phyloP scores from a whole-genome alignment of 352 stramenopile species.

The Globisporangium splendens region DNA sequence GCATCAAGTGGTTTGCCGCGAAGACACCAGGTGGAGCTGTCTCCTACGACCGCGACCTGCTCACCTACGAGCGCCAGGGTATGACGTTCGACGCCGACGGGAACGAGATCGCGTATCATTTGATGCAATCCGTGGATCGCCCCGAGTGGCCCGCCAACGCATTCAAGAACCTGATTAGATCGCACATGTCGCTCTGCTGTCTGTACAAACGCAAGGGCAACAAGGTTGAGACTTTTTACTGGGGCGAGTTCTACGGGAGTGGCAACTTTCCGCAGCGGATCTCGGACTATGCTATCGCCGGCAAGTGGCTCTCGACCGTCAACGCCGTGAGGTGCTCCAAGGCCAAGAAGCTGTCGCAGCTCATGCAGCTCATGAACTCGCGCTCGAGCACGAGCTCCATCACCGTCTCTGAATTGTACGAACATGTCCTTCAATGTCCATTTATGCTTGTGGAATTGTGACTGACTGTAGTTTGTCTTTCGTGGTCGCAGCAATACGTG shows the following conservation, averaged over 20 bases:
- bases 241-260: constrained; percentile 26
- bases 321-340: constrained; percentile 9
- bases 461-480: neutral
- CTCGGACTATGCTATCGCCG: constrained; percentile 28
- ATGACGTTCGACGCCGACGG: constrained; percentile 23
- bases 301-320: constrained; percentile 28
- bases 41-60: constrained; percentile 34
- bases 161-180: constrained; percentile 23
- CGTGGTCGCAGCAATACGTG: constrained; percentile 15
- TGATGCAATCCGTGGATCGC: constrained; percentile 40
- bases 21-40: constrained; percentile 25
- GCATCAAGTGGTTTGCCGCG: constrained; percentile 39
- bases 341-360: neutral
- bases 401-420: constrained; percentile 7
- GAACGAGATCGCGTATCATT: constrained; percentile 33
- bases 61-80: constrained; percentile 48
- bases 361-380: neutral
- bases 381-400: constrained; percentile 4
- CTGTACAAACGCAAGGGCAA: constrained; percentile 15
- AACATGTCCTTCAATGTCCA: neutral
- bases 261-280: constrained; percentile 25
- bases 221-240: constrained; percentile 29
- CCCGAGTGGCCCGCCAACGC: constrained; percentile 22
- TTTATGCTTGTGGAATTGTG: neutral
- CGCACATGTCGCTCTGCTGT: constrained; percentile 27